Percentiles rank a stretch among this genome's conserved stretches.
Conservation (phyloP, 352 stramenopile species). For the Phytophthora melonis region DNA sequence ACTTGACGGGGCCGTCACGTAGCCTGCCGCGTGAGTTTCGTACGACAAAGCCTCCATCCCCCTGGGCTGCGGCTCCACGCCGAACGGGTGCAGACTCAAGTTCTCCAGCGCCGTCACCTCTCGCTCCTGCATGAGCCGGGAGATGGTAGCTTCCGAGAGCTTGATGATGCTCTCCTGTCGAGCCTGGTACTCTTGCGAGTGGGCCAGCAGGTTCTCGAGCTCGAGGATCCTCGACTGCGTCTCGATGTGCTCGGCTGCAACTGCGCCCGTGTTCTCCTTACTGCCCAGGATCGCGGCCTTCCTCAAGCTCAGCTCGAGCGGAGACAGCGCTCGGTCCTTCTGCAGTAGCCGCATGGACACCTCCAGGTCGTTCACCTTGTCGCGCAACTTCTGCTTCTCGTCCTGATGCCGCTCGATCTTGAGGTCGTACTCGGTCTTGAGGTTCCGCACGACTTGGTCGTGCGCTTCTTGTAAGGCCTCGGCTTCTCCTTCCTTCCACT, state of each 20-base stretch:
- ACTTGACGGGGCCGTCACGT: conserved; percentile 11
- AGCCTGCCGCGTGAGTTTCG: conserved; percentile 17
- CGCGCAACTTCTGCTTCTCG: conserved; percentile 78
- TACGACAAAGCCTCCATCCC: conserved; percentile 21
- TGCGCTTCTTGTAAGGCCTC: conserved; percentile 43
- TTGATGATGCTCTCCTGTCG: conserved; percentile 75
- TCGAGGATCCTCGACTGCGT: conserved; percentile 60
- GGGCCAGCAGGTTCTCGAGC: conserved; percentile 62
- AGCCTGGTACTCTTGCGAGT: conserved; percentile 65
- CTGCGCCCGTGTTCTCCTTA: conserved; percentile 51
- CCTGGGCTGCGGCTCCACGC: conserved; percentile 8
- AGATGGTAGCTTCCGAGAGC: conserved; percentile 70
- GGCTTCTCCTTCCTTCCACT: conserved; percentile 72
- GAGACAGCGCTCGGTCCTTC: conserved; percentile 68
- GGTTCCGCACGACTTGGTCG: conserved; percentile 58
- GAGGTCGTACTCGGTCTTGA: conserved; percentile 73
- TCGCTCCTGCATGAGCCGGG: conserved; percentile 64
- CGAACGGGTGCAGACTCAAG: conserved; percentile 49
- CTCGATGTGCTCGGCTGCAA: conserved; percentile 68
- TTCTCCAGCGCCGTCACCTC: conserved; percentile 57
- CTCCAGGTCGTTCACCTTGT: conserved; percentile 80
- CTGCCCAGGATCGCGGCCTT: conserved; percentile 68
- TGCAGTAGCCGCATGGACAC: conserved; percentile 71
- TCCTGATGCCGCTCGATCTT: conserved; percentile 74
- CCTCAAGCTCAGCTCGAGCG: conserved; percentile 66